These are phyloP conservation scores for Hirschioporus abietinus DNA, from an alignment of 768 basidiomycete species.

Conservation along the genomic window DNA sequence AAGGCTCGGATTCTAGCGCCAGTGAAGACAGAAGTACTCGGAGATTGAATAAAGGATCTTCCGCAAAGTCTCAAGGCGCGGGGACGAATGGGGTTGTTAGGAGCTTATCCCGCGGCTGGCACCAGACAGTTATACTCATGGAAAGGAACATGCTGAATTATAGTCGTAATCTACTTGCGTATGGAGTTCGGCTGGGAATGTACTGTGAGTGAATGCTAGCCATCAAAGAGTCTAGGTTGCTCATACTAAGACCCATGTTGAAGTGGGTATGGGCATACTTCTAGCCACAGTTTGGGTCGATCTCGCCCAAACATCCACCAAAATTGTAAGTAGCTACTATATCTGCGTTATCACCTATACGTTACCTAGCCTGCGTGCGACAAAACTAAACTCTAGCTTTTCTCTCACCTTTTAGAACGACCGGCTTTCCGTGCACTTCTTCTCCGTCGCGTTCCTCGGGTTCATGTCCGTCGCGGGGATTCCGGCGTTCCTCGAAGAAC, in stretches of 20 bases:
- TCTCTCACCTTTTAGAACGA: conserved; percentile 25
- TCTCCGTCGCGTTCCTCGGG: conserved; percentile 48
- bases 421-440: conserved; percentile 49
- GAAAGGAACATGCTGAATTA: conserved; percentile 47
- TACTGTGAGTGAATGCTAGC: conserved; percentile 29
- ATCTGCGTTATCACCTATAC: too few species aligned
- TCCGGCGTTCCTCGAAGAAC: conserved; percentile 54
- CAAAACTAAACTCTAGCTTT: background rate
- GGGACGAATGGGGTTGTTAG: background rate
- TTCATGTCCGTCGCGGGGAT: conserved; percentile 56
- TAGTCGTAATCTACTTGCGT: conserved; percentile 48
- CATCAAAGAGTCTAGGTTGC: conserved; percentile 19
- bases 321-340: conserved; percentile 23
- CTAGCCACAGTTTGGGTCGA: conserved; percentile 47
- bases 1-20: background rate
- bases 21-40: background rate
- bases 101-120: background rate
- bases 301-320: conserved; percentile 20
- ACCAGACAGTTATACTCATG: conserved; percentile 35
- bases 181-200: conserved; percentile 52
- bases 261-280: conserved; percentile 24
- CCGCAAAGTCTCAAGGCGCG: background rate
- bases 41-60: background rate
- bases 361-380: conserved; percentile 30
- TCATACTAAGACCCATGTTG: conserved; percentile 37